phyloP scores from a whole-genome alignment of 768 basidiomycete species.

The Rhodocollybia butyracea region DNA sequence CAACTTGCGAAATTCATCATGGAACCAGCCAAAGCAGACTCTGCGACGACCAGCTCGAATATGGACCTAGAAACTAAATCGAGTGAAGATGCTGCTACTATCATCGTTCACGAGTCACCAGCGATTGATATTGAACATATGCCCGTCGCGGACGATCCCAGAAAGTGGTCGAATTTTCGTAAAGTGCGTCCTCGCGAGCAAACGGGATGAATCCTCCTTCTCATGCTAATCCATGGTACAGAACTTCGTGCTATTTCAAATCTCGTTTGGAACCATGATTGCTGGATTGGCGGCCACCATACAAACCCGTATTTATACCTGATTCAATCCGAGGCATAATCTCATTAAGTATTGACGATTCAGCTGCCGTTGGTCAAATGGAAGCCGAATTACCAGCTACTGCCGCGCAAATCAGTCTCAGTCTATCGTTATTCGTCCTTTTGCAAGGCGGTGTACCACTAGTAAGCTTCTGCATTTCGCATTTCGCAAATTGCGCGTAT shows the following conservation, averaged over 20 bases:
- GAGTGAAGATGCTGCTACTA: slow-evolving; percentile 4
- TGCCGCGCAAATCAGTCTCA: slow-evolving; percentile 58
- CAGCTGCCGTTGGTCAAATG: slow-evolving; percentile 65
- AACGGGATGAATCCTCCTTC: background rate
- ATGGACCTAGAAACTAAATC: background rate
- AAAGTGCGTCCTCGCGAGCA: slow-evolving; percentile 38
- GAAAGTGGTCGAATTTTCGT: slow-evolving; percentile 50
- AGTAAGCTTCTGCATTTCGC: slow-evolving; percentile 44
- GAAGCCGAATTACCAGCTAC: slow-evolving; percentile 60
- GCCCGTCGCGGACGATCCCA: slow-evolving; percentile 58
- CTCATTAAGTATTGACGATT: no score
- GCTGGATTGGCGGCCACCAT: slow-evolving; percentile 58
- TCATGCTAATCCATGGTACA: slow-evolving; percentile 14
- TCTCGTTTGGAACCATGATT: slow-evolving; percentile 53
- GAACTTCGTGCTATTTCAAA: slow-evolving; percentile 42
- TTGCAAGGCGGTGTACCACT: slow-evolving; percentile 68
- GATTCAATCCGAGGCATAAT: no score
- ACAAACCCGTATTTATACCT: slow-evolving; percentile 38
- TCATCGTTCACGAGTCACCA: background rate
- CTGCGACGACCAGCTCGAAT: background rate
- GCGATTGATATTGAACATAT: slow-evolving; percentile 47
- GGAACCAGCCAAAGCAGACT: background rate
- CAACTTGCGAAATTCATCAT: background rate
- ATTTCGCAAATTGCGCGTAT: no score
- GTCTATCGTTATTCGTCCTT: slow-evolving; percentile 69